Evolutionary conservation across 441 rosid genomes (phyloP), one percentile per base, ranked within the genome.

Genomic region (Flueggea neowawraea): DNA sequence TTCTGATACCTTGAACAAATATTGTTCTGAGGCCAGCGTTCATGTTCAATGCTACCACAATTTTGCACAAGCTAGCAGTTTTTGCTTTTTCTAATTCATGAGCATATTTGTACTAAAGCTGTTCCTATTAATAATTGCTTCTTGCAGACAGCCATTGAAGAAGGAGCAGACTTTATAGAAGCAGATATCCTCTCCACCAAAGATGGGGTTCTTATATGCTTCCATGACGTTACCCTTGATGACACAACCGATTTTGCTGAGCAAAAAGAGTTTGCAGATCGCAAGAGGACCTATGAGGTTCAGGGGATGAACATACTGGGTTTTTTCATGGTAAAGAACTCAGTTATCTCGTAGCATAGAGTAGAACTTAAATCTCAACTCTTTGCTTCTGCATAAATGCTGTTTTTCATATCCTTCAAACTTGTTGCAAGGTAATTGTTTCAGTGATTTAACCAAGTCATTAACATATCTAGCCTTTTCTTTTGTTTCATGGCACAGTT

Each of bases 101-200:
- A 22, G 28, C 41, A 0, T 36, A 36, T 36, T 36, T 9, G 14
- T 47, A 39, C 33, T 43, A 36, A 8, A 6, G 16, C 0, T 55
- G 11, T 55, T 0, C 12, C 9, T 28, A 3, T 59, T 15, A 15
- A 55, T 44, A 52, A 50, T 55, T 58, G 62, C 52, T 72, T 58
- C 60, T 82, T 80, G 69, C 79, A 95, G 96, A 95, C 97, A 75
- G 97, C 93, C 12, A 88, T 91, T 55, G 95, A 88, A 69, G 99
- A 95, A 65, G 97, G 97, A 51, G 74, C 99, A 66, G 98, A 89
- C 72, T 95, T 91, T 75, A 95, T 95, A 58, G 99, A 95, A 81
- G 59, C 96, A n/a, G 95, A 95, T 78, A 83, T 91, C 39, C 63
- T 90, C 11, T 75, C 98, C 62, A 65, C 96, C 41, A 95, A 88